Base-by-base conservation (phyloP, 106 monocot genomes). In the Platanthera guangdongensis region DNA sequence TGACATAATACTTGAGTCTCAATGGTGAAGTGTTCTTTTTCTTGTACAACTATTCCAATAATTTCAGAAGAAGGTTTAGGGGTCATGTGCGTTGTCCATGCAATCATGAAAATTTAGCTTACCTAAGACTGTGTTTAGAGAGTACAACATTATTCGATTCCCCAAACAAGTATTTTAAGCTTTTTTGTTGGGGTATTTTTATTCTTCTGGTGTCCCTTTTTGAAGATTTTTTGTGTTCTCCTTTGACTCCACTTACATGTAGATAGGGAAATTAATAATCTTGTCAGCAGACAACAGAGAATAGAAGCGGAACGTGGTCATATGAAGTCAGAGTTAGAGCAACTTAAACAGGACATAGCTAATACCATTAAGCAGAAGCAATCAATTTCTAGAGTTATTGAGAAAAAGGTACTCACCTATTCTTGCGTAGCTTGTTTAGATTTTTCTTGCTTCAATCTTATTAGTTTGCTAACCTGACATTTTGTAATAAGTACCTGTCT, bases 261-360 rank as follows among this genome's bases (percentile, higher is more conserved):
- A 79, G 97, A 99, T 73, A 84, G 90, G 82, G 80, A 94, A 79
- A 99, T 99, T 68, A 99, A 82, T 0, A 83, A 79, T 48, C 57
- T 94, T 25, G 82, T 99, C 18, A 90, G 88, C 76, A 87, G 88
- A 73, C 97, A 99, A 75, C 97, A 99, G 72, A 91, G 90, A 85
- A 80, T 88, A 77, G 89, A 94, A 82, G 94, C 92, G 67, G 76
- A 94, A 52, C 90, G 81, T 67, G 85, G 84, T 51, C 94, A 92
- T 82, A 79, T 60, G 52, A 94, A 84, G 75, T 92, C 89, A 46
- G 91, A 99, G 70, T 64, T 94, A 71, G 92, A 94, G 11, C 97
- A 99, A 75, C 54, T 94, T 74, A 99, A 85, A 72, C 79, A 79
- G 73, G 94, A 99, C 75, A 92, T 92, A 79, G 81, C 83, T 80